Evolutionary conservation across 73 alveolate genomes (phyloP), one percentile per base, ranked within the genome.

Genomic region (Stentor roeselii): DNA sequence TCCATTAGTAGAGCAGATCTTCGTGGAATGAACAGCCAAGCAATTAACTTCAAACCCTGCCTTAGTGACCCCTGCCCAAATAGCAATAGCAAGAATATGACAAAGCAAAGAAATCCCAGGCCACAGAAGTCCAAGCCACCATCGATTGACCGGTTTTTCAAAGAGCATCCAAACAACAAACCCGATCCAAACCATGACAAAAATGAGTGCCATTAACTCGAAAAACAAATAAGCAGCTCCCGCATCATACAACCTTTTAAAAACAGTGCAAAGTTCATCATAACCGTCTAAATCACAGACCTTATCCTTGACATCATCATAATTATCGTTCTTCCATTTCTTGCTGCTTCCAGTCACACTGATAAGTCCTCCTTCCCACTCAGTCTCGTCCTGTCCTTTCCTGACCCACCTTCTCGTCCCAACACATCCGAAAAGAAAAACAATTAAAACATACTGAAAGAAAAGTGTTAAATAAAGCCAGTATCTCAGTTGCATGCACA

Each of bases 351-450:
- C 80, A 67, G 80, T 67, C 34, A 21, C 41, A 67, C 37, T 21
- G 50, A 67, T 27, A 21, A 67, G 80, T 11, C 80, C 80, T 0
- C 80, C 80, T 67, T 67, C 80, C 80, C 80, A 67, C 34, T 67
- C 80, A 21, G 80, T 67, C 37, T 30, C 3, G 80, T 67, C 41
- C 15, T 67, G 27, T 21, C 80, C 80, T 67, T 67, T 21, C 27
- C 80, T 36, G 34, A 67, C 80, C 80, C 80, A 67, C 1, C 80
- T 21, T 21, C 80, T 21, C 11, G 80, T 67, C 41, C 80, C 80
- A 30, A 67, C 41, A 32, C 80, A 67, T 21, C 80, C 80, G 11
- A 67, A 21, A n/a, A 67, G n/a, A 21, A 21, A 67, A 2, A 67
- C 80, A 11, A 67, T 32, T 27, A 67, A 40, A 34, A 32, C 34